Percentiles rank a stretch among this genome's conserved stretches.
These are phyloP conservation scores for Myxozyma neglecta DNA, from an alignment of 805 yeast species.

Conservation along the genomic window DNA sequence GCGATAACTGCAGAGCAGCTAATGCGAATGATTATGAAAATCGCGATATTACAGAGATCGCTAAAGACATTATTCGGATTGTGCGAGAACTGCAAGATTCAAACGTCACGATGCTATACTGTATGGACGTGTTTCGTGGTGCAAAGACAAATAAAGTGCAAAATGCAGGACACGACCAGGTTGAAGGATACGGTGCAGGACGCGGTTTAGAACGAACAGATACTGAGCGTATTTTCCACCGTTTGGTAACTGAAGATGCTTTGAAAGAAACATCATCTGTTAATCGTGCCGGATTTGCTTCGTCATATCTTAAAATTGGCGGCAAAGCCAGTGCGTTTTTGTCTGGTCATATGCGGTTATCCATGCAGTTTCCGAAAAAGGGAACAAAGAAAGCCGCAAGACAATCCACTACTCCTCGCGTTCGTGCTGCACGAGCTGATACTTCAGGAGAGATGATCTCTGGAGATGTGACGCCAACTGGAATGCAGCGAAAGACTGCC, in stretches of 20 bases:
- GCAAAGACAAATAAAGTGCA: conserved; percentile 61
- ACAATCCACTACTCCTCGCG: background rate
- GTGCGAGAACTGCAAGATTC: conserved; percentile 54
- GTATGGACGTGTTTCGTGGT: conserved; percentile 83
- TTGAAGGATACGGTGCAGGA: conserved; percentile 71
- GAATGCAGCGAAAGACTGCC: background rate
- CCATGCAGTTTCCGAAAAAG: conserved; percentile 21
- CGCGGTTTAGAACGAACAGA: conserved; percentile 62
- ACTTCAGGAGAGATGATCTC: background rate
- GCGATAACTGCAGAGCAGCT: conserved; percentile 77
- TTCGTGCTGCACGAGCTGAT: background rate
- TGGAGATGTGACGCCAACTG: background rate
- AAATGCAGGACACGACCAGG: conserved; percentile 59
- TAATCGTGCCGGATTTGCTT: conserved; percentile 76
- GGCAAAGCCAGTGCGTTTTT: conserved; percentile 12
- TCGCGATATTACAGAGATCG: conserved; percentile 67
- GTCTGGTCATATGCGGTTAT: conserved; percentile 14
- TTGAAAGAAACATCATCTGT: conserved; percentile 70
- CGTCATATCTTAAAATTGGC: conserved; percentile 71
- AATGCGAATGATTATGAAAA: conserved; percentile 45
- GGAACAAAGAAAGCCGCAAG: background rate
- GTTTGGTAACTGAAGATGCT: conserved; percentile 63
- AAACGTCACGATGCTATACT: conserved; percentile 72
- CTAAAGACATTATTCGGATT: conserved; percentile 59
- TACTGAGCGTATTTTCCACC: conserved; percentile 79